Percentiles rank a stretch among this genome's conserved stretches.
These are phyloP conservation scores for Nymphaea colorata DNA, from an alignment of 164 flowering plant genomes.

Conservation along the genomic window DNA sequence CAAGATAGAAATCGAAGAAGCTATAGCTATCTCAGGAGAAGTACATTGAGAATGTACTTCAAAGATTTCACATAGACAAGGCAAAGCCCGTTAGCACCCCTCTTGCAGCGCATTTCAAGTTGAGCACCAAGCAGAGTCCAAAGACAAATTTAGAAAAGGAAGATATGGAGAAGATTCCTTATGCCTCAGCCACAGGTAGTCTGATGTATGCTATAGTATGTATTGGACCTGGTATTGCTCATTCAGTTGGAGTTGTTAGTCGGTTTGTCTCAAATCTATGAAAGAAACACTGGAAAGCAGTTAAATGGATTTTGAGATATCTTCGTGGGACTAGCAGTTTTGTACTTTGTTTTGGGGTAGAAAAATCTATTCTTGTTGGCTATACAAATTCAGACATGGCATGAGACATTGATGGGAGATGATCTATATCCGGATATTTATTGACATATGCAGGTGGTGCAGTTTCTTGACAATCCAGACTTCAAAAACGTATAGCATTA, in stretches of 20 bases:
- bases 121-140: neutral
- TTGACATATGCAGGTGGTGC: slow-evolving; percentile 1
- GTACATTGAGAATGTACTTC: neutral
- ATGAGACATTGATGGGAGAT: neutral
- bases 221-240: slow-evolving; percentile 1
- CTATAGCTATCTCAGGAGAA: slow-evolving; percentile 2
- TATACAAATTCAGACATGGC: neutral
- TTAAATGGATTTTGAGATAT: slow-evolving; percentile 2
- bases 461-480: neutral
- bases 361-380: neutral
- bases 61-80: neutral
- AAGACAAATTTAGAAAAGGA: neutral
- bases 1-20: neutral
- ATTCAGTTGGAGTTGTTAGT: slow-evolving; percentile 1
- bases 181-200: neutral
- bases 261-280: neutral
- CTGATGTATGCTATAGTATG: slow-evolving; percentile 4
- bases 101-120: slow-evolving; percentile 3
- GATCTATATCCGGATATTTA: neutral
- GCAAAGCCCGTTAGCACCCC: slow-evolving; percentile 1
- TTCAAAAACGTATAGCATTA: neutral
- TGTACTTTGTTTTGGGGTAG: slow-evolving; percentile 1
- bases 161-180: neutral
- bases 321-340: neutral
- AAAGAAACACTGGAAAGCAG: neutral